Evolutionary conservation across 192 early-diverging fungal species (phyloP), one percentile per base, ranked within the genome.

Genomic region (Pilaira anomala): DNA sequence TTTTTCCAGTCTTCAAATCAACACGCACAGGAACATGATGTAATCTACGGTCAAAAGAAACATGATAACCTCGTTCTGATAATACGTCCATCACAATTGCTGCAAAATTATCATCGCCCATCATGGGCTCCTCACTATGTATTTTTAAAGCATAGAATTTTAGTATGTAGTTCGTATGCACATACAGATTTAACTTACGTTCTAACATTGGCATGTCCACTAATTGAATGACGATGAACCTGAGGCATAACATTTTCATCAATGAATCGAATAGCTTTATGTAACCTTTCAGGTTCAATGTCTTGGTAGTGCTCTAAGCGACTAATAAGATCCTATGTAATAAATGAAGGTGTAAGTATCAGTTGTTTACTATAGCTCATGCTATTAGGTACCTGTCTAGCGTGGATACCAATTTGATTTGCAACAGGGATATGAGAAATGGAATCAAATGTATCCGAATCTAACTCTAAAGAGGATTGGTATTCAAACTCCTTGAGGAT

Each of bases 401-500:
- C 82, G 66, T 84, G 82, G 24, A 84, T 78, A 36, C 82, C 78
- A 62, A 84, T 84, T 63, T 84, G 77, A 46, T 69, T 78, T 3
- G 82, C 82, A 18, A 84, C 66, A 14, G 82, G 82, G 36, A 84
- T 81, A 53, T 84, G 82, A 13, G 79, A 76, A 41, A 84, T 84
- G 14, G 77, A 62, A 48, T 84, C 82, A 57, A 78, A 81, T 1
- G 80, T 84, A 25, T 81, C 76, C 33, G 53, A 58, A 26, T 66
- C 64, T 29, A 66, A 40, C 46, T 81, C 80, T 25, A 83, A 41
- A 0, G 81, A 83, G 9, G 79, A 80, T 29, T 83, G 81, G 44
- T 84, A 81, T 30, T 84, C 82, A 36, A 84, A 84, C 46, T 84
- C 82, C 41, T 80, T 84, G 33, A 84, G 61, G 36, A 84, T 84